A percentile compares a stretch with the other conserved stretches of the same genome.
These are phyloP conservation scores for Fusarium euwallaceae DNA, from an alignment of 2,329 filamentous ascomycete species.

Conservation along the genomic window DNA sequence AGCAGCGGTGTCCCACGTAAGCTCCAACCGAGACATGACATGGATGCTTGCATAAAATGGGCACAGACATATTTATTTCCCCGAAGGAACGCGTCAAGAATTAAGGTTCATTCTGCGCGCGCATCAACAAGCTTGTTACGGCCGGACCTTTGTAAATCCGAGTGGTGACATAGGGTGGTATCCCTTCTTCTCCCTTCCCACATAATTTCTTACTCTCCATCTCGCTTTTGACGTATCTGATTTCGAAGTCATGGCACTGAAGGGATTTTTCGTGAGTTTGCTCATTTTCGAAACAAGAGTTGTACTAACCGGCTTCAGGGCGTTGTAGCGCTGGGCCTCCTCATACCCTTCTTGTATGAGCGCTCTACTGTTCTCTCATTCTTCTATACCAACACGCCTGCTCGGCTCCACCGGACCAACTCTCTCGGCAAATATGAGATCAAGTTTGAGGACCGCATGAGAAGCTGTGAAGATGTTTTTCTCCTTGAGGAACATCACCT, in stretches of 20 bases:
- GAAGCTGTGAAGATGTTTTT: constrained; percentile 57
- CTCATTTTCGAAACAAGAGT: neutral
- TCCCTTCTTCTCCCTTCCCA: neutral
- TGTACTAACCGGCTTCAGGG: neutral
- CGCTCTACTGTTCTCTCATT: constrained; percentile 29
- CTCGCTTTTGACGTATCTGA: neutral
- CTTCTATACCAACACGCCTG: constrained; percentile 49
- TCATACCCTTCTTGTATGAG: constrained; percentile 29
- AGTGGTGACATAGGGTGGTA: neutral
- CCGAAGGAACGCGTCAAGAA: neutral
- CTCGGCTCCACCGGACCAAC: constrained; percentile 45
- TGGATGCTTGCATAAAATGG: neutral
- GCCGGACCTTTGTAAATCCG: neutral
- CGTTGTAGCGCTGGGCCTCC: constrained; percentile 19
- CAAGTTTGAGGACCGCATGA: constrained; percentile 54
- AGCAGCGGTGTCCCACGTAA: neutral
- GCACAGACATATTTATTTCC: neutral
- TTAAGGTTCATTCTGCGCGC: neutral
- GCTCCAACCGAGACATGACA: neutral
- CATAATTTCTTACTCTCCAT: neutral
- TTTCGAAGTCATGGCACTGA: constrained; percentile 14
- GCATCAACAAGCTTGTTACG: neutral
- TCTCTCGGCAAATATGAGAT: constrained; percentile 46
- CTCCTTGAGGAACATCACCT: constrained; percentile 52
- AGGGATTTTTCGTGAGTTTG: constrained; percentile 14